A percentile compares a stretch with the other conserved stretches of the same genome.
Conservation (phyloP, 2,329 filamentous ascomycete species). For the Apiospora hydei region DNA sequence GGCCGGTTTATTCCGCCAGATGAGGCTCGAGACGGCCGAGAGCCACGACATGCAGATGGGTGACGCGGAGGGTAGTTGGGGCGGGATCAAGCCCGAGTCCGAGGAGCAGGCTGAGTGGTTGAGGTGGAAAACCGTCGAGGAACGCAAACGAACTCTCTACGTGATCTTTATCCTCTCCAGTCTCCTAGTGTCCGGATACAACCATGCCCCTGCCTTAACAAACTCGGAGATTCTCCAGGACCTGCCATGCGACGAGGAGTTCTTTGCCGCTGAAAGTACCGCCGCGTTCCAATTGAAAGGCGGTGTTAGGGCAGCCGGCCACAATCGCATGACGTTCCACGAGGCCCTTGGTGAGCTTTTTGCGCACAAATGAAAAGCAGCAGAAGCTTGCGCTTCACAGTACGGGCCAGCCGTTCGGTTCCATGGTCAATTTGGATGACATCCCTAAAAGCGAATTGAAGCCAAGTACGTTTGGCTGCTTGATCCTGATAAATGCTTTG, state of each 20-base stretch:
- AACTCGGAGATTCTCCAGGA: constrained; percentile 93
- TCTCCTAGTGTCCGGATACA: constrained; percentile 89
- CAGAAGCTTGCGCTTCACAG: constrained; percentile 58
- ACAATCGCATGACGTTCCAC: constrained; percentile 80
- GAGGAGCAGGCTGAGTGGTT: constrained; percentile 81
- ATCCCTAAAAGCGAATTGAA: constrained; percentile 68
- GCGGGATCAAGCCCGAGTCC: constrained; percentile 50
- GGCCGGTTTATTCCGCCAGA: constrained; percentile 71
- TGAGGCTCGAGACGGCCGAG: constrained; percentile 53
- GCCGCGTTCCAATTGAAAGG: constrained; percentile 82
- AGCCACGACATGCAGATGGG: constrained; percentile 65
- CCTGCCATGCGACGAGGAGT: constrained; percentile 90
- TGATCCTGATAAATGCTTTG: constrained; percentile 90
- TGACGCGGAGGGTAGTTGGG: constrained; percentile 58
- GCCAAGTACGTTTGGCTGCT: constrained; percentile 90
- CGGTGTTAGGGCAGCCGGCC: constrained; percentile 71
- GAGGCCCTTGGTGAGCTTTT: constrained; percentile 79
- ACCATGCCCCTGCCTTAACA: constrained; percentile 87
- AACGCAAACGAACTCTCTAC: constrained; percentile 92
- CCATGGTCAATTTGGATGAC: constrained; percentile 54
- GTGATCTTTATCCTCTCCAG: constrained; percentile 92
- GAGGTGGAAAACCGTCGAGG: constrained; percentile 86
- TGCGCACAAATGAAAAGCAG: constrained; percentile 75
- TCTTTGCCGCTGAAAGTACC: constrained; percentile 85
- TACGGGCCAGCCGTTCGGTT: constrained; percentile 55